Conservation (phyloP, 495 filamentous ascomycete species). For the Parathielavia hyrcaniae region DNA sequence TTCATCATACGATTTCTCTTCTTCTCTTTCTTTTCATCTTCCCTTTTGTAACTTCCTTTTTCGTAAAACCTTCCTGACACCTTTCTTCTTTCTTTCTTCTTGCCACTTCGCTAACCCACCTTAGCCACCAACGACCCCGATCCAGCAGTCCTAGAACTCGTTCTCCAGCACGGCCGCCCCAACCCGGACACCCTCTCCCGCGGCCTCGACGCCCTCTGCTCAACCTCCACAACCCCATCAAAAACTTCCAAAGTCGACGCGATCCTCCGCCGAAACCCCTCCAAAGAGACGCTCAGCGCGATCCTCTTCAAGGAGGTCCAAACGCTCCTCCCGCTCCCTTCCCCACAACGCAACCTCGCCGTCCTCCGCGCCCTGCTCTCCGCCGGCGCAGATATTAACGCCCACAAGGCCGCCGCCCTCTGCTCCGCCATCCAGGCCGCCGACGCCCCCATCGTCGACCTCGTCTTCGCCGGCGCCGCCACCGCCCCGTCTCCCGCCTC, state of each 20-base stretch:
- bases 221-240: conserved; percentile 28
- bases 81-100: no score
- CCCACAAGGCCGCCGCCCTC: conserved; percentile 39
- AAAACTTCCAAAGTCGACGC: conserved; percentile 37
- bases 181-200: conserved; percentile 29
- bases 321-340: conserved; percentile 28
- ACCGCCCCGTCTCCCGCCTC: conserved; percentile 30
- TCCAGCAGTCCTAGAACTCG: conserved; percentile 35
- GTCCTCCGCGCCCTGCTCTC: conserved; percentile 36
- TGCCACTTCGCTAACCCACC: conserved; percentile 5
- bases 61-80: no score
- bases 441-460: conserved; percentile 36
- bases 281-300: conserved; percentile 32
- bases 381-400: conserved; percentile 41
- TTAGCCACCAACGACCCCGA: conserved; percentile 35
- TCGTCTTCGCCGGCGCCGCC: conserved; percentile 29
- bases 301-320: conserved; percentile 40
- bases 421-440: conserved; percentile 36
- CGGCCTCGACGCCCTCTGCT: conserved; percentile 31
- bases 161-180: conserved; percentile 39
- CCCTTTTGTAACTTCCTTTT: background rate
- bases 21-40: no score
- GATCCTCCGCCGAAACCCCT: conserved; percentile 34
- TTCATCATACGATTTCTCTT: no score
- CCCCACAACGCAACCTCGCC: conserved; percentile 26